These are phyloP conservation scores for Cucurbita pepo DNA, from an alignment of 306 rosid species.

Conservation along the genomic window DNA sequence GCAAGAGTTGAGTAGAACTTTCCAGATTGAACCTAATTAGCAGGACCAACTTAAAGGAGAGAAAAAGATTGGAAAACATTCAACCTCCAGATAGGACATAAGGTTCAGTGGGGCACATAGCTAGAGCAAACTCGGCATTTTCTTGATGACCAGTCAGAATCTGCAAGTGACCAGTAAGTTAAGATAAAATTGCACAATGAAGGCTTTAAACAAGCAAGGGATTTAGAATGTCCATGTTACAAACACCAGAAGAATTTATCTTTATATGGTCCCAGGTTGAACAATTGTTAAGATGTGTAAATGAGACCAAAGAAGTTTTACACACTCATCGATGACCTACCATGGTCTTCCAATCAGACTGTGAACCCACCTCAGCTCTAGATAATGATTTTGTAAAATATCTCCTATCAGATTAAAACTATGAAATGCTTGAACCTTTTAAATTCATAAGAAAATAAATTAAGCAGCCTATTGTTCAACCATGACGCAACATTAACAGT, in stretches of 20 bases:
- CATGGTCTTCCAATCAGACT: background rate
- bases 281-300: background rate
- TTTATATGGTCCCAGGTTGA: background rate
- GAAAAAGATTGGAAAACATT: background rate
- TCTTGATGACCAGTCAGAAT: slow-evolving; percentile 95
- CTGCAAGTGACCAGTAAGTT: slow-evolving; percentile 24
- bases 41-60: background rate
- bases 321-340: background rate
- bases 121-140: slow-evolving; percentile 99
- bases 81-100: slow-evolving; percentile 96
- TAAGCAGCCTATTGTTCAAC: background rate
- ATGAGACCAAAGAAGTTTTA: background rate
- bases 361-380: background rate
- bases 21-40: background rate
- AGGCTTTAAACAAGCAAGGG: background rate
- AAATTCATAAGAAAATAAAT: background rate
- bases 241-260: background rate
- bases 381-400: background rate
- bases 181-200: background rate
- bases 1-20: background rate
- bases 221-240: background rate
- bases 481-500: background rate
- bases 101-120: slow-evolving; percentile 98
- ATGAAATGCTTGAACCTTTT: background rate
- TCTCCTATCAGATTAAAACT: background rate